Percentiles rank a stretch among this genome's conserved stretches.
These are phyloP conservation scores for Neurospora sp. DNA, from an alignment of 495 filamentous ascomycete genomes.

Conservation along the genomic window DNA sequence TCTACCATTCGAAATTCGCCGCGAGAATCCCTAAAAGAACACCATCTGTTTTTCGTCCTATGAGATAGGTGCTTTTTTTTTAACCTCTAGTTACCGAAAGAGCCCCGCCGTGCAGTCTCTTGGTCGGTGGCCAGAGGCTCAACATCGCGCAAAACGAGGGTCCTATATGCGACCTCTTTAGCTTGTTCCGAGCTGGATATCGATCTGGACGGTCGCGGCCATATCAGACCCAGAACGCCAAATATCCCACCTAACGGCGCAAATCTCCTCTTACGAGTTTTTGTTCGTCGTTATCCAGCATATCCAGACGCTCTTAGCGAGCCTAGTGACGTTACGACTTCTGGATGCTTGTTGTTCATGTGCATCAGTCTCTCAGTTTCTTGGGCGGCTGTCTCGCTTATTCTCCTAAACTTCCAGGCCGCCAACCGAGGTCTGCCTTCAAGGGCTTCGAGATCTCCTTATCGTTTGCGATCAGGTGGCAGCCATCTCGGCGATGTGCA, in stretches of 20 bases:
- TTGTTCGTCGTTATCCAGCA: constrained; percentile 4
- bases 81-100: not conserved
- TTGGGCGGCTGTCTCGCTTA: not conserved
- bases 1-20: not conserved
- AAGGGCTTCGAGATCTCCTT: not conserved
- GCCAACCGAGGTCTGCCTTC: not conserved
- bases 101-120: no score
- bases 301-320: constrained; percentile 7
- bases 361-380: not conserved
- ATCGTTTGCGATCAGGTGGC: not conserved
- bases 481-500: not conserved
- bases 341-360: not conserved
- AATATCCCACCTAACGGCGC: constrained; percentile 19
- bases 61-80: not conserved
- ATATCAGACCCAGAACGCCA: constrained; percentile 9
- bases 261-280: constrained; percentile 12
- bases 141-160: constrained; percentile 1
- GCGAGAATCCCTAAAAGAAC: not conserved
- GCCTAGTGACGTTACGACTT: constrained; percentile 6
- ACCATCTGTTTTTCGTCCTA: not conserved
- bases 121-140: not conserved
- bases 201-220: constrained; percentile 13
- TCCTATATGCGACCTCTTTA: not conserved
- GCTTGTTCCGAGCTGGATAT: not conserved
- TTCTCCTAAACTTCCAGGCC: not conserved